These are phyloP conservation scores for Clitoria ternatea DNA, from an alignment of 306 rosid genomes.

Conservation along the genomic window DNA sequence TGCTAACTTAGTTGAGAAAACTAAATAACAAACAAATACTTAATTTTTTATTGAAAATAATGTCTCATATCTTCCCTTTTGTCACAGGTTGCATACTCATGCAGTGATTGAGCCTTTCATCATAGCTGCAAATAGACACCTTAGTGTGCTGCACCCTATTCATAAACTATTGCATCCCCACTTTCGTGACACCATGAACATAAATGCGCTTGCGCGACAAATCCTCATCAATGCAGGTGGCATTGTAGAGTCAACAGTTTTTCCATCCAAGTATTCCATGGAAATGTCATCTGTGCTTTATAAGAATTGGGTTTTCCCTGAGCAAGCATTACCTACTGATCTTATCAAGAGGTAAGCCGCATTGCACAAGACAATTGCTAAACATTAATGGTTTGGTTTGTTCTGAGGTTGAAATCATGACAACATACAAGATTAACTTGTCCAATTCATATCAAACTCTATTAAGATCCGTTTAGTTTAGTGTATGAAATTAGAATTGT, in stretches of 20 bases:
- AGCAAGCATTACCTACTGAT: constrained; percentile 72
- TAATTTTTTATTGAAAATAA: not conserved
- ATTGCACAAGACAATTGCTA: not conserved
- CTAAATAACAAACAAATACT: no score
- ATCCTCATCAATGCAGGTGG: constrained; percentile 70
- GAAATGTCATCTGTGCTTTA: constrained; percentile 67
- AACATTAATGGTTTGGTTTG: not conserved
- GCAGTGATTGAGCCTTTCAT: constrained; percentile 80
- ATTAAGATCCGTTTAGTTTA: no score
- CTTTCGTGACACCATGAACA: constrained; percentile 79
- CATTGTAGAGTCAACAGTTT: constrained; percentile 54
- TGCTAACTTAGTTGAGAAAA: no score
- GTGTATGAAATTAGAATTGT: no score
- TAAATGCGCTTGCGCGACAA: constrained; percentile 67
- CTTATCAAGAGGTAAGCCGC: constrained; percentile 62
- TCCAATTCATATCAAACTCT: no score
- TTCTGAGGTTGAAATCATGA: not conserved
- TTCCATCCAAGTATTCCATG: constrained; percentile 54
- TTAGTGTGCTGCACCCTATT: constrained; percentile 83
- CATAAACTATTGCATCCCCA: constrained; percentile 73
- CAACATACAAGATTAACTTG: not conserved
- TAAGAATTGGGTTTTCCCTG: constrained; percentile 70
- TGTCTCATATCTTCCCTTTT: not conserved
- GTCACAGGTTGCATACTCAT: constrained; percentile 70
- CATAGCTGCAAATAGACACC: constrained; percentile 70